Conservation (phyloP, 352 stramenopile genomes). For the Phytophthora quininea region DNA sequence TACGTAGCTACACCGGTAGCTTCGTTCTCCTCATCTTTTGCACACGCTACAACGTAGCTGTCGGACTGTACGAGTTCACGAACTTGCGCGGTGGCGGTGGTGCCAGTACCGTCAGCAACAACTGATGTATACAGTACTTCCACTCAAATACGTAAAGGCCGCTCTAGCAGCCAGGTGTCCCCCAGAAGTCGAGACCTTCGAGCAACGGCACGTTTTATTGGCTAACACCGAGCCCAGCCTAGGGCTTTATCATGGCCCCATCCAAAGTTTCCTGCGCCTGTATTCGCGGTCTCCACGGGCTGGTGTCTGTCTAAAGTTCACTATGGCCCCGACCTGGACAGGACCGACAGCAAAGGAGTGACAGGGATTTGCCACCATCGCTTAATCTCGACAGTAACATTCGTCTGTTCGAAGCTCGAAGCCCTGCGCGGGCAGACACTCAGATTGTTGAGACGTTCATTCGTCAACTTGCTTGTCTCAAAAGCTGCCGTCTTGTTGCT, state of each 20-base stretch:
- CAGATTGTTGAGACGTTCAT: slow-evolving; percentile 11
- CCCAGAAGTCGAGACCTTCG: not conserved
- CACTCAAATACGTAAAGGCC: not conserved
- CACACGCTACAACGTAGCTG: no score
- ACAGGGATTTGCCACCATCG: slow-evolving; percentile 15
- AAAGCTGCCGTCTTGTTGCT: slow-evolving; percentile 12
- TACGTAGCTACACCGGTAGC: no score
- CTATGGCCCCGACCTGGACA: not conserved
- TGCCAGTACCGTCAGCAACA: not conserved
- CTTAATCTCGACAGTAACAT: slow-evolving; percentile 17
- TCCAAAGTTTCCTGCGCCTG: not conserved
- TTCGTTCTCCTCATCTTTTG: no score
- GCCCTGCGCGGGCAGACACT: not conserved
- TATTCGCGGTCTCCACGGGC: not conserved
- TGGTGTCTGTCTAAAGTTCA: not conserved
- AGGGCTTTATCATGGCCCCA: slow-evolving; percentile 1
- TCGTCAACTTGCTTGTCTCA: slow-evolving; percentile 29
- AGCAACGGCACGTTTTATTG: not conserved
- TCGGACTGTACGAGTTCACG: not conserved
- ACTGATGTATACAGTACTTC: no score
- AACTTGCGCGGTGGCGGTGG: not conserved
- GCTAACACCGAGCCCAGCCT: not conserved
- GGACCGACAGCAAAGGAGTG: slow-evolving; percentile 1
- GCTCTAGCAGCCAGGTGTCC: not conserved
- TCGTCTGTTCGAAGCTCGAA: not conserved